Base-by-base conservation (phyloP, 1,284 basidiomycete genomes). In the Sphagnurus paluster region DNA sequence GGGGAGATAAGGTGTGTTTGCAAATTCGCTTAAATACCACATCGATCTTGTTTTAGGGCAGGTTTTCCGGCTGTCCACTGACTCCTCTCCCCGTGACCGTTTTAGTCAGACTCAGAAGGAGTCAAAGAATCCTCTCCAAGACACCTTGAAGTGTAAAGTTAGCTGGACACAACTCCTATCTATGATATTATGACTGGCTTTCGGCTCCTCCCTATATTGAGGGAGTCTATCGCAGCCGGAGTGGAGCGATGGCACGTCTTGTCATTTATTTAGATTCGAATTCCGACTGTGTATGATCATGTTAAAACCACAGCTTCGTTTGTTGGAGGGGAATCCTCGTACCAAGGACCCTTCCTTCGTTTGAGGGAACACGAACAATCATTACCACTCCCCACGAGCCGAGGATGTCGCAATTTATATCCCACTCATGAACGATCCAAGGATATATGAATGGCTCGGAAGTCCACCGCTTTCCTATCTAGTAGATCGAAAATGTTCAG, bases 331-430 rank as follows among this genome's bases (percentile, higher is more conserved):
- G 29, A 72, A 79, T 45, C 37, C 67, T 6, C 54, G 50, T 16
- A 79, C 74, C 3, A 68, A 71, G 33, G 78, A 83, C 75, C 71
- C 1, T 82, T 78, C 59, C 65, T 82, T 10, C 72, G 71, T 21
- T 67, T 83, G 26, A 66, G 65, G 11, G 56, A 61, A 42, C 78
- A 78, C 32, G 67, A 68, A 30, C 75, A 76, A 76, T 84, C 53
- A 77, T 85, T 53, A 55, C 84, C 21, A 85, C 82, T 1, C 75
- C 82, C 75, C 77, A 21, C 75, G 82, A 30, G 42, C 59, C 26
- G 69, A 62, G 39, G 82, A 84, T 56, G 68, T 56, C 10, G 57
- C 63, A 10, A 52, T 54, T 19, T 46, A 70, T 20, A 55, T 69
- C 7, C 50, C 62, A 2, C 59, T 70, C 48, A 53, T 84, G 56